A percentile compares a stretch with the other conserved stretches of the same genome.
phyloP scores from a whole-genome alignment of 768 basidiomycete species.

The Hemileccinum impolitum region DNA sequence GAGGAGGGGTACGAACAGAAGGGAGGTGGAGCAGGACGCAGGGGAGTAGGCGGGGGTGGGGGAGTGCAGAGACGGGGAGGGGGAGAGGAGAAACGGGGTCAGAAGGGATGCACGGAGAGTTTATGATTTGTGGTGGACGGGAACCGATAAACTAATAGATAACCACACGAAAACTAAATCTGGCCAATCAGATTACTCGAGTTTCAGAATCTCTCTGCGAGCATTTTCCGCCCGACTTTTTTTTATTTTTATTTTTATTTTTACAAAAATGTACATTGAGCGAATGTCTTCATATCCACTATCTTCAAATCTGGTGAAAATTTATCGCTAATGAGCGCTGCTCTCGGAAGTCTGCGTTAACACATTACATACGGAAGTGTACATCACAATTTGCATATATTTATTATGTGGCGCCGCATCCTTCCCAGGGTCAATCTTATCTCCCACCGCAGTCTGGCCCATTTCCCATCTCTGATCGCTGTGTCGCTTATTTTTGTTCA shows the following conservation, averaged over 20 bases:
- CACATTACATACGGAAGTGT: constrained; percentile 26
- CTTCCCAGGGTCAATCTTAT: constrained; percentile 33
- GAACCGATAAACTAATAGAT: constrained; percentile 39
- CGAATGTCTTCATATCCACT: background rate
- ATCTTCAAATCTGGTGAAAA: constrained; percentile 22
- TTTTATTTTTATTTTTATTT: too few relatives aligned
- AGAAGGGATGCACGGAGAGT: constrained; percentile 23
- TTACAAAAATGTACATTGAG: background rate
- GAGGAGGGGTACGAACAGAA: background rate
- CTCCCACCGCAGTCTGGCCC: constrained; percentile 18
- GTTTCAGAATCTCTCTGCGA: constrained; percentile 21
- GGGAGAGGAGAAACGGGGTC: constrained; percentile 25
- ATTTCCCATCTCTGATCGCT: constrained; percentile 12
- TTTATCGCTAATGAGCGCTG: constrained; percentile 27
- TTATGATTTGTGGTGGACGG: constrained; percentile 37
- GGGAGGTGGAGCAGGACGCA: background rate
- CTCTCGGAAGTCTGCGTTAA: constrained; percentile 28
- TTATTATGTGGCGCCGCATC: constrained; percentile 23
- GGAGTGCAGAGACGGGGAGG: background rate
- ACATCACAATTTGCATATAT: constrained; percentile 17
- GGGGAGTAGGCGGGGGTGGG: background rate
- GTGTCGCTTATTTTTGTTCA: background rate
- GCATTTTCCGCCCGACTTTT: background rate
- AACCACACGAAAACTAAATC: constrained; percentile 31
- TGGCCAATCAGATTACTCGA: constrained; percentile 34